Percentiles rank a stretch among this genome's conserved stretches.
phyloP scores from a whole-genome alignment of 179 eudicot genomes.

The Camellia oleifera region DNA sequence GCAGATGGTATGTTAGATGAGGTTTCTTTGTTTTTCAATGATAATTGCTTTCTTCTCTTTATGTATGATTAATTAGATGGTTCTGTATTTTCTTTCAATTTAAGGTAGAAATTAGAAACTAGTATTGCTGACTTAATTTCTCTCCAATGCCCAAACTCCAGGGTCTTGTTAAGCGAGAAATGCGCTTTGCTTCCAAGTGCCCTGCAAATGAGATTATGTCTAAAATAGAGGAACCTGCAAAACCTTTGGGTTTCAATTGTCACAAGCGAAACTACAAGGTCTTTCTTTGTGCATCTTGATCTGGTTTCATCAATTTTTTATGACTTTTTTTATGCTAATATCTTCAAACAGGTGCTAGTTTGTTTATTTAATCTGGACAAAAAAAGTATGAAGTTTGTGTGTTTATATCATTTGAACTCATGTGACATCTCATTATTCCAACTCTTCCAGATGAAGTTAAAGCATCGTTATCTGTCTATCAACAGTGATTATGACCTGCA shows the following conservation, averaged over 20 bases:
- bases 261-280: slow-evolving; percentile 80
- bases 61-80: not conserved
- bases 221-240: slow-evolving; percentile 90
- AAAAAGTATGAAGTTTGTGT: not conserved
- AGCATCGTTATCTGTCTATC: too few species aligned
- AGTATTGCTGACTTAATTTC: not conserved
- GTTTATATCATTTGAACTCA: not conserved
- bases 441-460: slow-evolving; percentile 73
- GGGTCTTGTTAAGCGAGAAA: slow-evolving; percentile 70
- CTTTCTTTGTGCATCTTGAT: not conserved
- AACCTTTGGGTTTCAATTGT: slow-evolving; percentile 78
- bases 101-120: not conserved
- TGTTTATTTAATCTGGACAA: not conserved
- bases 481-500: too few species aligned
- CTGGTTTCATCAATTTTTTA: not conserved
- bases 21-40: slow-evolving; percentile 13
- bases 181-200: slow-evolving; percentile 69
- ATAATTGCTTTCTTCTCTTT: not conserved
- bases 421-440: not conserved
- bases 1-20: slow-evolving; percentile 37
- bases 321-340: not conserved
- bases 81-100: not conserved
- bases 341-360: not conserved
- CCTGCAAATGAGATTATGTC: slow-evolving; percentile 83
- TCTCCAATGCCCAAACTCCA: slow-evolving; percentile 15